Evolutionary conservation across 2,329 filamentous ascomycete species (phyloP), one percentile per base, ranked within the genome.

Genomic region (Sarocladiaceae sp.): DNA sequence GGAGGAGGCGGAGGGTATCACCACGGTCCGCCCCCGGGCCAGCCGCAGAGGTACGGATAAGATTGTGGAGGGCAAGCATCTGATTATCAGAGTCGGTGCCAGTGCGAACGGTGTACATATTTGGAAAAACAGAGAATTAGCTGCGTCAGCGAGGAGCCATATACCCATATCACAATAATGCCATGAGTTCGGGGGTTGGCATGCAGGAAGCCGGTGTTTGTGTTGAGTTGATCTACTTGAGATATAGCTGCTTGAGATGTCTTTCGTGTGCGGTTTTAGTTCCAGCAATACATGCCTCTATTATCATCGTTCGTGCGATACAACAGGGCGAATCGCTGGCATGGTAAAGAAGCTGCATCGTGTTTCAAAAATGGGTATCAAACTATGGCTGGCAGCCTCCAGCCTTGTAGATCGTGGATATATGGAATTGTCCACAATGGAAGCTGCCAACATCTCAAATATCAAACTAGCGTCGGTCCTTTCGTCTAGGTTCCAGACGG

Each of bases 1-100:
- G 72, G 69, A n/a, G 67, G 51, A 2, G 54, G 57, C 20, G 49
- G 64, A 1, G 58, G 66, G 17, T 60, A 44, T 25, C 46, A 64
- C 29, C 65, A 64, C 12, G 59, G 60, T 29, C 57, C 64, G 50
- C 58, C 66, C 18, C 71, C 66, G 18, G 44, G 26, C 15, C 22
- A 20, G 3, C 44, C 22, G 4, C 40, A 46, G 17, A 48, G 44
- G 17, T 48, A 48, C 17, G 44, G 26, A 4, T 48, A 33, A 33
- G 17, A 17, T 13, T 23, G 11, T 28, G 23, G 40, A 42, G 37
- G n/a, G n/a, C n/a, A n/a, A n/a, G n/a, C n/a, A n/a, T n/a, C n/a
- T n/a, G n/a, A n/a, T n/a, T n/a, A n/a, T n/a, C n/a, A n/a, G n/a
- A n/a, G n/a, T n/a, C n/a, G n/a, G n/a, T n/a, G n/a, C n/a, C n/a